Base-by-base conservation (phyloP, 2,329 filamentous ascomycete species). In the Trichoderma lentiforme region DNA sequence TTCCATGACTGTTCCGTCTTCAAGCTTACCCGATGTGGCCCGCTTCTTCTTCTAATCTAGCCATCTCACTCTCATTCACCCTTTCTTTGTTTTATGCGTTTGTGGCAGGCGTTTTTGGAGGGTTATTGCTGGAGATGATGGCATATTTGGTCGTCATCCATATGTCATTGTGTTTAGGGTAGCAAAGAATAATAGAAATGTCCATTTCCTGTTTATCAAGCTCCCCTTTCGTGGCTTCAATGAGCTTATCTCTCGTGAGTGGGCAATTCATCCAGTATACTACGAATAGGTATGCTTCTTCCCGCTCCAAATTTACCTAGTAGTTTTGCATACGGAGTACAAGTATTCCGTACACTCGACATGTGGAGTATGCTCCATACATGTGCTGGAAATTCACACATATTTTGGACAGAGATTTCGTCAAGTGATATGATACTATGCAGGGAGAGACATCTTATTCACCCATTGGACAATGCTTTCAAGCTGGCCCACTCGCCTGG, bases 101-200 rank as follows among this genome's bases (percentile, higher is more conserved):
- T 51, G 21, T 53, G 53, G 32, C 5, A 66, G 69, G 69, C 69
- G 69, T 71, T 61, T 21, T 47, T 53, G 65, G 26, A 39, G 43
- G 18, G n/a, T 56, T 36, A 30, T 21, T 57, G 39, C 36, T 18
- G n/a, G 43, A 34, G 65, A 8, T 69, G 24, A 24, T 61, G 70
- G 64, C 34, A 15, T 56, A n/a, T 39, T 69, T 51, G 24, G 32
- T 51, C 32, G 24, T 51, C n/a, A 12, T 61, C 30, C 51, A 8
- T 14, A n/a, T 61, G 9, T 62, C 30, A 4, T 43, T 28, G 4
- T n/a, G n/a, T 32, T n/a, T 15, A 47, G 26, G 8, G 36, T 69
- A 69, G 53, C 8, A 69, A 60, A 34, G 66, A 47, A 51, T 26
- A 69, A 61, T 61, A 69, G 66, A 69, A 32, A 18, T 69, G 24